Conservation (phyloP, 164 flowering plant genomes). For the Chimonanthus salicifolius region DNA sequence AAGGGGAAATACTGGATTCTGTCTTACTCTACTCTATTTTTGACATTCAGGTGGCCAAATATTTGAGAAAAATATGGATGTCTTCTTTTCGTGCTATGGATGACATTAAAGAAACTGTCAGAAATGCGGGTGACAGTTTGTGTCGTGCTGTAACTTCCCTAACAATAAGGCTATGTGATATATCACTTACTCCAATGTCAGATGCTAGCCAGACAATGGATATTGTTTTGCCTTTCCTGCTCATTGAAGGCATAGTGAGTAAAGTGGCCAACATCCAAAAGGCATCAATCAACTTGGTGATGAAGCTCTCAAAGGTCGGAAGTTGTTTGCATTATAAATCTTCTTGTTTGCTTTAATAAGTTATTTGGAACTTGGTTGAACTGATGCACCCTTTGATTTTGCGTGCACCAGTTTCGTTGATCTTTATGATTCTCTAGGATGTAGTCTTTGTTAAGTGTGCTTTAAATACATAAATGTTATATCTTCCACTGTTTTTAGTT, state of each 20-base stretch:
- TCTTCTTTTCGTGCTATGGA: conserved; percentile 98
- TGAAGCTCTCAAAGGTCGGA: conserved; percentile 96
- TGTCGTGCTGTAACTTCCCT: conserved; percentile 77
- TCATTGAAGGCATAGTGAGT: conserved; percentile 84
- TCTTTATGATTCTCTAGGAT: too few relatives aligned
- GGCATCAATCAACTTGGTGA: conserved; percentile 82
- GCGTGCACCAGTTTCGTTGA: too few relatives aligned
- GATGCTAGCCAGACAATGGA: conserved; percentile 67
- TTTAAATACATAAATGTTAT: too few relatives aligned
- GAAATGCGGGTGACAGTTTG: conserved; percentile 88
- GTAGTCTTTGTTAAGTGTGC: too few relatives aligned
- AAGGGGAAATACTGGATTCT: neutral
- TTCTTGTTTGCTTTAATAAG: neutral
- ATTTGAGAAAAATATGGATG: conserved; percentile 73
- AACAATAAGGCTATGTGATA: conserved; percentile 85
- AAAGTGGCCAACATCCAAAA: conserved; percentile 82
- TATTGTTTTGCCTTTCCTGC: conserved; percentile 83
- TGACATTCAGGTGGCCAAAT: conserved; percentile 57
- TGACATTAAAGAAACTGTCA: conserved; percentile 96
- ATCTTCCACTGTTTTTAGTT: too few relatives aligned
- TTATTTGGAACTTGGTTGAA: too few relatives aligned
- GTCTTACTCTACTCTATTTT: conserved; percentile 2
- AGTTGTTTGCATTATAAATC: neutral
- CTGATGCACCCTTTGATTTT: too few relatives aligned
- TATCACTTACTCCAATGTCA: conserved; percentile 56